Evolutionary conservation across 73 alveolate genomes (phyloP), one percentile per base, ranked within the genome.

Genomic region (Breviolum minutum): DNA sequence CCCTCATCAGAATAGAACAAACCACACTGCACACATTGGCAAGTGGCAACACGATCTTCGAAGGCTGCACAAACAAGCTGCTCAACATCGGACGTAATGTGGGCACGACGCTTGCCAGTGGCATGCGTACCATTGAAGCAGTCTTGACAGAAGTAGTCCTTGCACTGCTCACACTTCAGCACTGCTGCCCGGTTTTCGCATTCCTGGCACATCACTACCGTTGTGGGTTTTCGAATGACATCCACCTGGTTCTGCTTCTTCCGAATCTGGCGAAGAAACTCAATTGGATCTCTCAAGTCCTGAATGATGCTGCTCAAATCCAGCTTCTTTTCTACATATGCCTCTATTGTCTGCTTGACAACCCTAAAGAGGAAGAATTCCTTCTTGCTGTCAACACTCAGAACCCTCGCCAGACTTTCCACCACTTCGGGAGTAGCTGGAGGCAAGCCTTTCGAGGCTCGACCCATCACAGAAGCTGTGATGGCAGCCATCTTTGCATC

Each of bases 241-340:
- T 94, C 99, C 81, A 94, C 99, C 94, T 94, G 99, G 63, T 94
- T 94, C 71, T 94, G 99, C 99, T 94, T 94, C 94, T 94, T 94
- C 62, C 99, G 99, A 8, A 94, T 94, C 73, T 94, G 99, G 27
- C 99, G 99, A 40, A 94, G 86, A 62, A 94, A 94, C 30, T 94
- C 99, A 5, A 94, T 81, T 26, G 99, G 99, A 77, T 94, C 99
- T 63, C 81, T 77, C 94, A 94, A 68, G 81, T 94, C 99, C 73
- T 94, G 99, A n/a, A 94, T 73, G 86, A 94, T 63, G 86, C 94
- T 80, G 70, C 94, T 80, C 94, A 94, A 80, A 71, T 94, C 99
- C 63, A 94, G 73, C 73, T 94, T 94, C 86, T 94, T 94, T 63
- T 94, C 99, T 32, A 94, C 99, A 26, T 94, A 80, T 12, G 99